Base-by-base conservation (phyloP, 2,329 filamentous ascomycete species). In the Monosporascus sp. region DNA sequence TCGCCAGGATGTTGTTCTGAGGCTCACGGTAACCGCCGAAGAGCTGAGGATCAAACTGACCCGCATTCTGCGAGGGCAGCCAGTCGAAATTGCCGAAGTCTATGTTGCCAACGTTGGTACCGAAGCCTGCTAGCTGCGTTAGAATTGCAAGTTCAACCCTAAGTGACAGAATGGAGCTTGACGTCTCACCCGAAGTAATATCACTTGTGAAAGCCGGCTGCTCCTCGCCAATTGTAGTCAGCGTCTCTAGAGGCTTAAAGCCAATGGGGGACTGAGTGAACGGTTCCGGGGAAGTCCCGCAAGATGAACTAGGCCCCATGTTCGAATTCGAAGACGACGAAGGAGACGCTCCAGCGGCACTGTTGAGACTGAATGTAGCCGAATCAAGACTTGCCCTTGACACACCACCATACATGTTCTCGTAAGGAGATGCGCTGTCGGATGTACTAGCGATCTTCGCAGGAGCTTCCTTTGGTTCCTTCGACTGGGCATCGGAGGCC, bases 21-120 rank as follows among this genome's bases (percentile, higher is more conserved):
- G 90, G 85, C 65, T 99, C 94, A 50, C 94, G 86, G 71, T 97
- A 97, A 62, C 91, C 89, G 51, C 88, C 89, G 68, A 97, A 97
- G 5, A 97, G 78, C 51, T 94, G 85, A 0, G 94, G 93, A 57
- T 97, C 92, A 63, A 97, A 97, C 58, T 88, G 84, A 52, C 89
- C 89, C 53, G 86, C 86, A 62, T 91, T 93, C 67, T 95, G 89
- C 62, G 87, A 85, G 39, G 85, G 81, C 48, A 94, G 76, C 82
- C 87, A 92, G 67, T 89, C 86, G 62, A 90, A 78, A 60, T 82
- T 81, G 60, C 74, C 78, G 54, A 76, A 70, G 57, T 79, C 77
- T 50, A 81, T 72, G 49, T 71, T 67, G 42, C 68, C 64, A 37
- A 75, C 67, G 31, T 70, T 68, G 18, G 11, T 18, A 27, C 67